A percentile compares a stretch with the other conserved stretches of the same genome.
These are phyloP conservation scores for Psilocybe cyanescens DNA, from an alignment of 768 basidiomycete genomes.

Conservation along the genomic window DNA sequence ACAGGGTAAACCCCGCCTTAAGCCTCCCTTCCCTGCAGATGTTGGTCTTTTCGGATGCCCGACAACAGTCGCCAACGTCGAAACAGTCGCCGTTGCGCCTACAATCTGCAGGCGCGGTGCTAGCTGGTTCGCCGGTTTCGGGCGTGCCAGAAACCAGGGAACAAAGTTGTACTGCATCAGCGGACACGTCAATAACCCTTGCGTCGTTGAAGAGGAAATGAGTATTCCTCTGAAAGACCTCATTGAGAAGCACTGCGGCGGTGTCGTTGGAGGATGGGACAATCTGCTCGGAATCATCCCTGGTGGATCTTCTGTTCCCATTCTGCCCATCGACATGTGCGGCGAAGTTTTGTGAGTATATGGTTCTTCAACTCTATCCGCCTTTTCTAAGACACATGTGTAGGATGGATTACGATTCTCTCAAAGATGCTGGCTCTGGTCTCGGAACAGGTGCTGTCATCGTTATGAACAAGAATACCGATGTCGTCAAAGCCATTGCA, in stretches of 20 bases:
- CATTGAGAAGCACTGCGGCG: conserved; percentile 96
- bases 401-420: conserved; percentile 98
- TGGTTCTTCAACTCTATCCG: background rate
- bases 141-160: conserved; percentile 89
- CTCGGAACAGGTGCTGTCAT: conserved; percentile 98
- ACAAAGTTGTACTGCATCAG: conserved; percentile 98
- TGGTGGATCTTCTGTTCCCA: conserved; percentile 93
- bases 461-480: conserved; percentile 98
- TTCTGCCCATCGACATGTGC: conserved; percentile 83
- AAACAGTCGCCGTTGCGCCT: conserved; percentile 97
- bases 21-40: conserved; percentile 98
- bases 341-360: conserved; percentile 83
- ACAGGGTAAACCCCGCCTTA: conserved; percentile 96
- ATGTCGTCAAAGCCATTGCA: conserved; percentile 92
- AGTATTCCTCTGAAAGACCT: conserved; percentile 93
- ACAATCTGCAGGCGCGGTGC: conserved; percentile 92
- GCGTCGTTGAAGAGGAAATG: conserved; percentile 99
- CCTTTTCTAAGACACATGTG: conserved; percentile 9
- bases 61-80: conserved; percentile 96
- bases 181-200: conserved; percentile 98
- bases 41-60: conserved; percentile 98
- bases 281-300: conserved; percentile 97
- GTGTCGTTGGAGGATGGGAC: conserved; percentile 94
- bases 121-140: conserved; percentile 92
- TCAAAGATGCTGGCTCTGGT: conserved; percentile 95